Evolutionary conservation across 768 basidiomycete species (phyloP).

Genomic region (Gyrodon lividus): DNA sequence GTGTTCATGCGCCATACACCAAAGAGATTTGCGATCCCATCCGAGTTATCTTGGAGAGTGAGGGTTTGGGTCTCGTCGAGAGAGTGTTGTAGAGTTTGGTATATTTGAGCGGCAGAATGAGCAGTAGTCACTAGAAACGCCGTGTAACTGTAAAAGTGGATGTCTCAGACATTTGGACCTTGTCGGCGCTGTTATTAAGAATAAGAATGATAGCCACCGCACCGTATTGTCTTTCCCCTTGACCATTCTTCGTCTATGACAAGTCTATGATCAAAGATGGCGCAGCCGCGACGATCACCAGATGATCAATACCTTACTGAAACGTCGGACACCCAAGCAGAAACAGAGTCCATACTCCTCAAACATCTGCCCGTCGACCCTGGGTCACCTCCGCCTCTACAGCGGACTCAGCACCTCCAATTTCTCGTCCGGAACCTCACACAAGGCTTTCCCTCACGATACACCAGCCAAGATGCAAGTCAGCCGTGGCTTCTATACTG

Average conservation of each 20-base stretch:
- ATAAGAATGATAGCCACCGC: not conserved
- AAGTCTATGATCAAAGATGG: constrained; percentile 13
- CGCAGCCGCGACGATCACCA: constrained; percentile 36
- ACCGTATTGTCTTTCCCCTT: not conserved
- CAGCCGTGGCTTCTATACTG: constrained; percentile 96
- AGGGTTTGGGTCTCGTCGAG: constrained; percentile 75
- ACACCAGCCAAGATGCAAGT: constrained; percentile 86
- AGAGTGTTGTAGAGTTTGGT: constrained; percentile 48
- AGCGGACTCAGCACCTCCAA: constrained; percentile 68
- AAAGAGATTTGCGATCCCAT: constrained; percentile 82
- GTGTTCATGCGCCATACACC: constrained; percentile 84
- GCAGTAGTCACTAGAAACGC: not conserved
- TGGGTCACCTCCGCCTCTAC: constrained; percentile 39
- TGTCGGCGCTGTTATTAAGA: too few relatives aligned
- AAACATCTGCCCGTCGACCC: constrained; percentile 46
- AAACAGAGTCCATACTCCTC: constrained; percentile 65
- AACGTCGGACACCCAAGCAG: constrained; percentile 60
- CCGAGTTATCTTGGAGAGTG: constrained; percentile 61
- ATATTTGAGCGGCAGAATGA: not conserved
- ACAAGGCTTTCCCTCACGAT: constrained; percentile 79
- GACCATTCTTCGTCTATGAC: not conserved
- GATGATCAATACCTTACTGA: constrained; percentile 60
- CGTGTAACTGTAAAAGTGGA: not conserved
- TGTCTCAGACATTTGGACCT: too few relatives aligned
- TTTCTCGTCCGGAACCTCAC: constrained; percentile 71